Conservation (phyloP, 805 yeast genomes). For the Lipomyces sp. region DNA sequence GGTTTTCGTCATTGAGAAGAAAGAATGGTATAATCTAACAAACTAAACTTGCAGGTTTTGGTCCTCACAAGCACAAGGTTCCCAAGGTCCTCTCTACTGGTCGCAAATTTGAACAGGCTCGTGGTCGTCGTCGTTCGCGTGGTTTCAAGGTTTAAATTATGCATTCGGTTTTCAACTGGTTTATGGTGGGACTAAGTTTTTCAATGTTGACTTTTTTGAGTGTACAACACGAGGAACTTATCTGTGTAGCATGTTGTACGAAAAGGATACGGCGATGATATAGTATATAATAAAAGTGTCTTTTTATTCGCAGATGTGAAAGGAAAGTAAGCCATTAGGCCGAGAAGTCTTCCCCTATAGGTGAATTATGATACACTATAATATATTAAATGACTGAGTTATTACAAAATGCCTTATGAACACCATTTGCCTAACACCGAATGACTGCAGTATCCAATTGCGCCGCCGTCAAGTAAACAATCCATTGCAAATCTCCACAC, state of each 20-base stretch:
- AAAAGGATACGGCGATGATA: background rate
- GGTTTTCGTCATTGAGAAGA: background rate
- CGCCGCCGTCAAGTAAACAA: conserved; percentile 16
- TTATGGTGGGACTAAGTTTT: conserved; percentile 1
- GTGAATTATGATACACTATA: background rate
- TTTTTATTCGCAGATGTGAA: background rate
- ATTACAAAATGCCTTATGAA: background rate
- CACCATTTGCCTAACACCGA: background rate
- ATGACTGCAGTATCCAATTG: background rate
- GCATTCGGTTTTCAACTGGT: conserved; percentile 14
- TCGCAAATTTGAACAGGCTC: conserved; percentile 99
- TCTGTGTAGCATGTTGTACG: background rate
- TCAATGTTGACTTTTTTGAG: conserved; percentile 1
- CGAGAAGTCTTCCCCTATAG: background rate
- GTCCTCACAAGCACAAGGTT: conserved; percentile 99
- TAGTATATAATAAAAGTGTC: conserved; percentile 4
- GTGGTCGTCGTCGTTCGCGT: conserved; percentile 99
- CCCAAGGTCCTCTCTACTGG: conserved; percentile 97
- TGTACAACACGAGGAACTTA: background rate
- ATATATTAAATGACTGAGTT: background rate
- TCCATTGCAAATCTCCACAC: conserved; percentile 30
- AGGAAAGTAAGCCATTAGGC: background rate
- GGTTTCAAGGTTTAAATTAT: conserved; percentile 96
- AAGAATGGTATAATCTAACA: background rate
- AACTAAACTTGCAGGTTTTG: conserved; percentile 59